Evolutionary conservation across 2,329 filamentous ascomycete species (phyloP).

Genomic region (Torrubiella hemipterigena): DNA sequence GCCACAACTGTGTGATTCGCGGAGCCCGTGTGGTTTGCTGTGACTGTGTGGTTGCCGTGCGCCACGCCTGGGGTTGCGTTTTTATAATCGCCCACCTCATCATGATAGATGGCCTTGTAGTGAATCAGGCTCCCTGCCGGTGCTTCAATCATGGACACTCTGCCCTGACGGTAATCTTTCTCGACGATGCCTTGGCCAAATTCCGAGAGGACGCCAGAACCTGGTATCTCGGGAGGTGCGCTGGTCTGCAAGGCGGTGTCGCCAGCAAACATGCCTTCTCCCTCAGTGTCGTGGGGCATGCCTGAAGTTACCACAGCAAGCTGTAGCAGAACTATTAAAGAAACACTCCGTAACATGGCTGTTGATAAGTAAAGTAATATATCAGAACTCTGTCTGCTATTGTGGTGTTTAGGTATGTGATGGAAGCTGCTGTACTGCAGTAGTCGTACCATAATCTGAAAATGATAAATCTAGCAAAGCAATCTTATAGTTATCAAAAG

Average conservation of each 20-base stretch:
- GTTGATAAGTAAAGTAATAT: neutral
- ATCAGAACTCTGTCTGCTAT: neutral
- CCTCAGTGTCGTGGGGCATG: neutral
- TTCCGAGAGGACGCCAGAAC: neutral
- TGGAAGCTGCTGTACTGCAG: neutral
- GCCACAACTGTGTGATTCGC: too few relatives aligned
- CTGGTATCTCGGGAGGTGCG: neutral
- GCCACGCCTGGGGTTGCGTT: too few relatives aligned
- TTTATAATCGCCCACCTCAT: neutral
- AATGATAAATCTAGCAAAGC: too few relatives aligned
- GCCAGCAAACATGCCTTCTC: neutral
- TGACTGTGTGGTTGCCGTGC: neutral
- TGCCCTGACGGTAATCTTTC: neutral
- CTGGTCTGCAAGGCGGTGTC: too few relatives aligned
- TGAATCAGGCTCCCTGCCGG: constrained; percentile 1
- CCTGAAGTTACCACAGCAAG: neutral
- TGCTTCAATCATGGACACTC: neutral
- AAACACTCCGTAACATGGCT: neutral
- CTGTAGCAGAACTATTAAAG: neutral
- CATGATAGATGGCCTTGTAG: neutral
- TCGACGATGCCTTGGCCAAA: neutral
- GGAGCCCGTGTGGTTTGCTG: too few relatives aligned
- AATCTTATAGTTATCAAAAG: too few relatives aligned
- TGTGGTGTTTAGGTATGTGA: neutral
- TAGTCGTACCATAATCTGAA: too few relatives aligned